phyloP scores from a whole-genome alignment of 2,329 filamentous ascomycete species.

The Aplosporella prunicola region DNA sequence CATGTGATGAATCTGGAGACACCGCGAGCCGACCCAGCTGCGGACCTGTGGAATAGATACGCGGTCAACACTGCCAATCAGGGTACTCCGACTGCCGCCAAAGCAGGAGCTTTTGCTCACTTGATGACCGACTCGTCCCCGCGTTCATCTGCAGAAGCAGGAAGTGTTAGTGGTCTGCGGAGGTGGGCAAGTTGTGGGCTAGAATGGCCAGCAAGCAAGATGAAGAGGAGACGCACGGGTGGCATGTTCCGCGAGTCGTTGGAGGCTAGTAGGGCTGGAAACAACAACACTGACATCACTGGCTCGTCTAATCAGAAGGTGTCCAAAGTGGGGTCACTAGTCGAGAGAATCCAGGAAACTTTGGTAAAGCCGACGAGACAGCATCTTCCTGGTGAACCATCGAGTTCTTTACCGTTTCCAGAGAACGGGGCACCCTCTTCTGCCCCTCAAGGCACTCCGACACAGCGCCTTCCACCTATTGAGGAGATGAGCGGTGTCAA shows the following conservation, averaged over 20 bases:
- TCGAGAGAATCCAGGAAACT: conserved; percentile 38
- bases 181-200: conserved; percentile 43
- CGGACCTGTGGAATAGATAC: conserved; percentile 39
- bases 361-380: conserved; percentile 24
- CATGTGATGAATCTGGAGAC: conserved; percentile 24
- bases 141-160: conserved; percentile 33
- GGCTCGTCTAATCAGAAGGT: conserved; percentile 5
- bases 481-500: too few relatives aligned
- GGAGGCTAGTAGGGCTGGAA: too few relatives aligned
- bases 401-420: conserved; percentile 40
- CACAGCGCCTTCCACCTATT: conserved; percentile 17
- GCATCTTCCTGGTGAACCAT: conserved; percentile 25
- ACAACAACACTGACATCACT: neutral
- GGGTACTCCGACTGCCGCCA: conserved; percentile 26
- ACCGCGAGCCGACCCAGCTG: conserved; percentile 38
- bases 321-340: conserved; percentile 23
- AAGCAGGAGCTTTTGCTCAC: conserved; percentile 33
- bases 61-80: conserved; percentile 27
- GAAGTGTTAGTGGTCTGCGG: conserved; percentile 37
- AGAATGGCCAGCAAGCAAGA: conserved; percentile 36
- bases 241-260: conserved; percentile 24
- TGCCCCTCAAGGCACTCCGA: conserved; percentile 21
- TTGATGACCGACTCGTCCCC: conserved; percentile 39
- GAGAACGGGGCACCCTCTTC: conserved; percentile 19
- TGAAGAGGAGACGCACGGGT: conserved; percentile 32